Evolutionary conservation across 2,329 filamentous ascomycete genomes (phyloP), one percentile per base, ranked within the genome.

Genomic region (Aspergillus sp.): DNA sequence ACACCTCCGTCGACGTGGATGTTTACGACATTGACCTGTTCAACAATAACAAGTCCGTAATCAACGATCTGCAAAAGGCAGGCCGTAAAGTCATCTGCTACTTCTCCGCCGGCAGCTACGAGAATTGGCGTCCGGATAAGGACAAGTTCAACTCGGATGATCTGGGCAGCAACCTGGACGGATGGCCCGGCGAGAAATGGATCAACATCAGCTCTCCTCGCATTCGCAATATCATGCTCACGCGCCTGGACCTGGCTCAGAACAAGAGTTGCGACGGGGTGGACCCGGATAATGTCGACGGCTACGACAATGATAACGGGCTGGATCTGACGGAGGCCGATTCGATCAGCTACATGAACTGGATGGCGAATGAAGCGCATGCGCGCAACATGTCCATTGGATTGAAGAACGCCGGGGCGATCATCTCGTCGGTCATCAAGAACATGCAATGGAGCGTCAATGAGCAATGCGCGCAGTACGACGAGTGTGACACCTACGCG

Each of bases 251-350:
- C 50, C 68, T 86, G 43, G 89, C 89, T 0, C 74, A 74, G 17
- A 62, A 79, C 25, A 89, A 89, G 71, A 86, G 87, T 4, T 91
- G 88, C 66, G 84, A 89, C 69, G 89, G 84, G 4, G 83, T 91
- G 7, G 89, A 91, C 70, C 87, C 88, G 0, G 89, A 91, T 70
- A 91, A 91, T 65, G 82, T 91, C 5, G 89, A 90, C 68, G 87
- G 81, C 2, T 90, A 86, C 70, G 76, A 85, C 71, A 89, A 90
- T 67, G 76, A 85, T 10, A 89, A 87, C 60, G 88, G 87, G 1
- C 78, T 91, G 15, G 77, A 71, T 21, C 79, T 91, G 21, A 89
- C 84, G 1, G 59, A 80, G 39, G 71, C 77, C 0, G 84, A 89
- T 66, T 81, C 87, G 0, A 76, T 88, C 57, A 74, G 83, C 60